phyloP scores from a whole-genome alignment of 805 yeast species.

The Ogataea glucozyma region DNA sequence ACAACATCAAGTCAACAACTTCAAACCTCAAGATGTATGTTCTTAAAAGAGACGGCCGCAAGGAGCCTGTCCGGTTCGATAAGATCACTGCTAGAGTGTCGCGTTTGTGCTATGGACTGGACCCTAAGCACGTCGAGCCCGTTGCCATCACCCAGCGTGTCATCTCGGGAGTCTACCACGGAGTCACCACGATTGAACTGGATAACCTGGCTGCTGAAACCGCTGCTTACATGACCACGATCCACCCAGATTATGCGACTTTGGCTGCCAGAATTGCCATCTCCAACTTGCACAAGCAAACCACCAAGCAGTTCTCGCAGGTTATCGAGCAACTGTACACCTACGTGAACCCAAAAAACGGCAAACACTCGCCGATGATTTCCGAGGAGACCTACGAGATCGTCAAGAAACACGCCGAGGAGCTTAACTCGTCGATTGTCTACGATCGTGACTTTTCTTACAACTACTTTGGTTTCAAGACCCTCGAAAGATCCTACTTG shows the following conservation, averaged over 20 bases:
- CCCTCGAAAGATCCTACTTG: slow-evolving; percentile 59
- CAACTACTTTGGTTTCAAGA: slow-evolving; percentile 62
- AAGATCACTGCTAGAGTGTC: slow-evolving; percentile 95
- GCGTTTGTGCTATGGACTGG: slow-evolving; percentile 92
- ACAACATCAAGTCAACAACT: not conserved
- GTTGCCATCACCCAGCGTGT: slow-evolving; percentile 95
- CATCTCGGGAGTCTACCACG: slow-evolving; percentile 94
- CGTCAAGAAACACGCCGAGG: slow-evolving; percentile 63
- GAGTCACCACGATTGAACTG: slow-evolving; percentile 90
- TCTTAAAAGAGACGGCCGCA: slow-evolving; percentile 88
- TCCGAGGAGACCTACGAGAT: slow-evolving; percentile 63
- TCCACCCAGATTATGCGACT: slow-evolving; percentile 96
- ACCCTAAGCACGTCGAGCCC: slow-evolving; percentile 88
- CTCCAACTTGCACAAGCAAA: slow-evolving; percentile 91
- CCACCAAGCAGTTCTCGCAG: slow-evolving; percentile 80
- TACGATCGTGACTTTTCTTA: slow-evolving; percentile 65
- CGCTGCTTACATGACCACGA: slow-evolving; percentile 95
- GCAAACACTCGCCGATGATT: slow-evolving; percentile 64
- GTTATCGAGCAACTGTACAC: slow-evolving; percentile 72
- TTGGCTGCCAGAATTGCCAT: slow-evolving; percentile 95
- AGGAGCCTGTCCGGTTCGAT: slow-evolving; percentile 93
- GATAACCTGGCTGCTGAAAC: slow-evolving; percentile 89
- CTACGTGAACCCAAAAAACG: slow-evolving; percentile 81
- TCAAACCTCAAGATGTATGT: slow-evolving; percentile 61
- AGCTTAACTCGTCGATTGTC: slow-evolving; percentile 70